A percentile compares a stretch with the other conserved stretches of the same genome.
phyloP scores from a whole-genome alignment of 495 filamentous ascomycete genomes.

The Neurospora tetrasperma region DNA sequence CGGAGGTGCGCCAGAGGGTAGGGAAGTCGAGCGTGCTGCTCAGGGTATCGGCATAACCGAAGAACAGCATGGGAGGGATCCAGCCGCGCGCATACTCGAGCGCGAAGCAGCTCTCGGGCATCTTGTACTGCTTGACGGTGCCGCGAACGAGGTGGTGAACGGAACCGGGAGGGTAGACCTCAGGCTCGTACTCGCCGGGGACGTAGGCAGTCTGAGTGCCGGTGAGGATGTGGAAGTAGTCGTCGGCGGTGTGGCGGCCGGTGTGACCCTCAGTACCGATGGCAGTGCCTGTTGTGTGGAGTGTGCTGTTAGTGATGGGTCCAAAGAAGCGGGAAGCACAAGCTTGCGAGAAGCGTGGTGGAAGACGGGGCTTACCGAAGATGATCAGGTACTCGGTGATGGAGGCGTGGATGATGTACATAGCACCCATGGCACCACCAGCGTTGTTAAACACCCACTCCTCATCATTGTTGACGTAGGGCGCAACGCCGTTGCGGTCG shows the following conservation, averaged over 20 bases:
- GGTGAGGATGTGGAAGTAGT: constrained; percentile 83
- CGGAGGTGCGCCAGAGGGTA: constrained; percentile 66
- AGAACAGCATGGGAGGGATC: constrained; percentile 84
- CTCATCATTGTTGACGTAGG: constrained; percentile 48
- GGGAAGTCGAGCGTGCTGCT: constrained; percentile 65
- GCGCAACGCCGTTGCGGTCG: constrained; percentile 27
- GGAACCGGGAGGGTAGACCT: constrained; percentile 63
- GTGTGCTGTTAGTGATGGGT: neutral
- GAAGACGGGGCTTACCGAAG: constrained; percentile 42
- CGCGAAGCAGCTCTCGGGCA: constrained; percentile 70
- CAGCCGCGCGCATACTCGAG: constrained; percentile 83
- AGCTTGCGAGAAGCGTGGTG: neutral
- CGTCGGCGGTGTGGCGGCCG: constrained; percentile 78
- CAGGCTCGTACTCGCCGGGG: constrained; percentile 57
- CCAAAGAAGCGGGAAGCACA: neutral
- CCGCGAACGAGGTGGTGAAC: constrained; percentile 72
- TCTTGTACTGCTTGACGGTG: constrained; percentile 76
- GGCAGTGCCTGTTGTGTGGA: constrained; percentile 48
- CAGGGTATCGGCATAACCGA: constrained; percentile 73
- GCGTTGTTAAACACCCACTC: constrained; percentile 73
- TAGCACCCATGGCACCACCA: constrained; percentile 77
- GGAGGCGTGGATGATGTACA: constrained; percentile 74
- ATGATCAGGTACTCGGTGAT: constrained; percentile 76
- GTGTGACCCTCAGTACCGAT: constrained; percentile 81
- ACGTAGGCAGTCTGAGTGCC: constrained; percentile 65